Conservation (phyloP, 2,329 filamentous ascomycete genomes). For the Fusarium goolgardi region DNA sequence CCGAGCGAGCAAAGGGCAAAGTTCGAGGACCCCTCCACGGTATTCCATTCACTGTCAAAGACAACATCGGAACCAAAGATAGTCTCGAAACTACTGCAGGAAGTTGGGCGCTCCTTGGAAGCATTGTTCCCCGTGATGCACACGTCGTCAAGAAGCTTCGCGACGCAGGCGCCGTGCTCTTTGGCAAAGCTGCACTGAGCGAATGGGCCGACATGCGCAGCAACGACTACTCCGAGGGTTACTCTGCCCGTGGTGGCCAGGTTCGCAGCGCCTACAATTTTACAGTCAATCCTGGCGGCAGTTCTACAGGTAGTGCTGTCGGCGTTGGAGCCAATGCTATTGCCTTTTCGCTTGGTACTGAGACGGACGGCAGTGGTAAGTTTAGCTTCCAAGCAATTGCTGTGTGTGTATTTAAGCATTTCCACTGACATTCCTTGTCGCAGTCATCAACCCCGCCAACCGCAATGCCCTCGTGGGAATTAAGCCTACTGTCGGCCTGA, state of each 20-base stretch:
- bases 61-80: slow-evolving; percentile 75
- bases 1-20: slow-evolving; percentile 66
- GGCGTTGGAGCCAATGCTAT: slow-evolving; percentile 73
- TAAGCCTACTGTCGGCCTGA: slow-evolving; percentile 80
- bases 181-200: slow-evolving; percentile 77
- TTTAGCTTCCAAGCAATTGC: slow-evolving; percentile 5
- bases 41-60: slow-evolving; percentile 80
- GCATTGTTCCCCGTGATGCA: slow-evolving; percentile 74
- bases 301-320: slow-evolving; percentile 73
- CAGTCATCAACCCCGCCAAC: slow-evolving; percentile 77
- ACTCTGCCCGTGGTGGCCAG: slow-evolving; percentile 73
- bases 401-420: background rate
- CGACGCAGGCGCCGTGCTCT: slow-evolving; percentile 72
- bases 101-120: slow-evolving; percentile 73
- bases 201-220: slow-evolving; percentile 82
- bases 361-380: slow-evolving; percentile 74
- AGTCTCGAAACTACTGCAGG: slow-evolving; percentile 83
- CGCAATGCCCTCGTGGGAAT: slow-evolving; percentile 77
- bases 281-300: slow-evolving; percentile 74
- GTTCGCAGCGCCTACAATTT: slow-evolving; percentile 75
- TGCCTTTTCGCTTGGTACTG: slow-evolving; percentile 75
- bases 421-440: slow-evolving; percentile 16
- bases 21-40: slow-evolving; percentile 77
- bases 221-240: slow-evolving; percentile 75
- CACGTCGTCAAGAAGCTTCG: slow-evolving; percentile 71